Base-by-base conservation (phyloP, 768 basidiomycete species). In the Lentinula sp. region DNA sequence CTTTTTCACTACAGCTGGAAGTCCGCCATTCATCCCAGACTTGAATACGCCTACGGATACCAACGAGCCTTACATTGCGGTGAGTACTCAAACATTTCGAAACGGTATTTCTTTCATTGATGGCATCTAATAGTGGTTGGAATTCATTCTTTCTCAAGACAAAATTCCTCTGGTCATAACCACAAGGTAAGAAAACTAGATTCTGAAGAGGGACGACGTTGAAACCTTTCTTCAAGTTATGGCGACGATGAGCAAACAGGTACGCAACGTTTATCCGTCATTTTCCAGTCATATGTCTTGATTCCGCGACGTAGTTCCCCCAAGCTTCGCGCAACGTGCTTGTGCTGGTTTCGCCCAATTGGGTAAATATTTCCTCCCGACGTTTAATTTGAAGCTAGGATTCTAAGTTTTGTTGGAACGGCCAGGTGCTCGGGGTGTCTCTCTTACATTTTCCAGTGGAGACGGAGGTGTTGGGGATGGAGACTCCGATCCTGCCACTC, bases 161-260 rank as follows among this genome's bases (percentile, higher is more conserved):
- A 67, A 74, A 42, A 69, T 80, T 2, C 86, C 88, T 13, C 79
- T 82, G 63, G 76, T 82, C 5, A 88, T 91, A 43, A 87, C 87
- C 0, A 90, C 86, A 20, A 54, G 53, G 53, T 54, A 36, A 54
- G n/a, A 36, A 54, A 20, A 2, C 2, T 10, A 51, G 33, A 16
- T 5, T n/a, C 33, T 23, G 12, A 16, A 28, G 15, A 36, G 28
- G 23, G 10, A 43, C 13, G 39, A 12, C 10, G n/a, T 16, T 20
- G 12, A 10, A 41, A 10, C 2, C 13, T 16, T 28, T 15, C 39
- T 9, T 16, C 15, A 0, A 87, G 85, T 64, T 91, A 91, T 67
- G 86, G 80, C 3, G 88, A 91, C 51, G 79, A 83, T 61, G 90
- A 91, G 60, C 87, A 88, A 68, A 85, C 87, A 33, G 82, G 86